A percentile compares a stretch with the other conserved stretches of the same genome.
Evolutionary conservation across 2,329 filamentous ascomycete genomes (phyloP).

Genomic region (Ambrosiella xylebori): DNA sequence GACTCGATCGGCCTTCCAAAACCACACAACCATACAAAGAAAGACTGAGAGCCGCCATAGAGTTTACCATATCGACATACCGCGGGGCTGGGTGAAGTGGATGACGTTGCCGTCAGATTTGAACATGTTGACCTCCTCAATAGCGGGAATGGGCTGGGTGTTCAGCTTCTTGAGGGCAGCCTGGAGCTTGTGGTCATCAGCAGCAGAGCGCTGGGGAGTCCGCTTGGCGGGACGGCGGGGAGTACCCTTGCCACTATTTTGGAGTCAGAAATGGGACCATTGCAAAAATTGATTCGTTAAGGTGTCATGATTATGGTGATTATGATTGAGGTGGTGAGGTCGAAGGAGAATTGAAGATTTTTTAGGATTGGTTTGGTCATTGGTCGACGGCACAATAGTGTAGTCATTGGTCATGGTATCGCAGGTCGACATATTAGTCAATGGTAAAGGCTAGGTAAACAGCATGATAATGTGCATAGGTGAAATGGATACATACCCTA

Average conservation of each 20-base stretch:
- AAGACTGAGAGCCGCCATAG: no score
- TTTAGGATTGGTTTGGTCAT: neutral
- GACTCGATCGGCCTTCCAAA: neutral
- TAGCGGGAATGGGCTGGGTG: constrained; percentile 96
- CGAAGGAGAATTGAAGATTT: neutral
- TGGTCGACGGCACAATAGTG: neutral
- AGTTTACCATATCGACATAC: constrained; percentile 34
- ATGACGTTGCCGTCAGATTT: constrained; percentile 99
- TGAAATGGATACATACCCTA: constrained; percentile 12
- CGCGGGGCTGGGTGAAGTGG: constrained; percentile 95
- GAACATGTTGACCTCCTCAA: constrained; percentile 99
- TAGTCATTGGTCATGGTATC: neutral
- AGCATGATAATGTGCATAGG: constrained; percentile 1
- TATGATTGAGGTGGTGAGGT: neutral
- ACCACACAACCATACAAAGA: neutral
- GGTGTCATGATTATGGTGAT: neutral
- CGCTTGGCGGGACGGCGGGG: constrained; percentile 98
- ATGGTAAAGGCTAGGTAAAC: neutral
- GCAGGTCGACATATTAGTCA: neutral
- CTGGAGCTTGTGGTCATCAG: constrained; percentile 99
- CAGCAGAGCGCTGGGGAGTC: constrained; percentile 76
- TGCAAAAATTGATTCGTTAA: constrained; percentile 8
- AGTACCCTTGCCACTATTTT: constrained; percentile 75
- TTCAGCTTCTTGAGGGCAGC: constrained; percentile 96
- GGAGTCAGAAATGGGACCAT: constrained; percentile 6